Evolutionary conservation across 1,284 basidiomycete genomes (phyloP), one percentile per base, ranked within the genome.

Genomic region (Ceratobasidium sp.): DNA sequence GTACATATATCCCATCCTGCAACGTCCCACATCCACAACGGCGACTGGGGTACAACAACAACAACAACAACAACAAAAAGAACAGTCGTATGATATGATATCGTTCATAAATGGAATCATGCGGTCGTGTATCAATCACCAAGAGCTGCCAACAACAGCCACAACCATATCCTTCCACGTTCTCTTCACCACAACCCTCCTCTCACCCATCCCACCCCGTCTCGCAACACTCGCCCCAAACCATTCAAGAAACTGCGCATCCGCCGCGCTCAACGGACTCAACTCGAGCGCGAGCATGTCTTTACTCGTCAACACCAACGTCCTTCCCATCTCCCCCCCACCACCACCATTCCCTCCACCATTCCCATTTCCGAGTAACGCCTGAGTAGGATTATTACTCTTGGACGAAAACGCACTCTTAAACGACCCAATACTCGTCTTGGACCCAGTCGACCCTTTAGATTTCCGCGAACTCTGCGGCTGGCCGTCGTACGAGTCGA

Each of bases 181-280:
- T n/a, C 86, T 83, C 80, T 84, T 85, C 46, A 89, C 87, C 42
- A 85, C 83, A 26, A 88, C 83, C 74, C 84, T 84, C 65, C 82
- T 82, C 0, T 87, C 88, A 33, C 70, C 89, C 79, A 92, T 92
- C 44, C 40, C 59, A 48, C 6, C 54, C 20, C 56, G 44, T 13
- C 59, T 28, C 17, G 54, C 52, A 56, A 79, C 48, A 83, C 92
- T 92, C 65, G 88, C 87, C 1, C 86, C 89, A 13, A 95, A 85
- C 93, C 92, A 94, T 82, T 93, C 92, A 28, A 94, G 84, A 82
- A 94, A 94, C 57, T 86, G 86, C 28, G 88, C 90, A 80, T 94
- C 93, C 62, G 91, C 82, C 10, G 86, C 85, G 81, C 93, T 94
- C 79, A 93, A 84, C 12, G 92, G 91, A 1, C 92, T 91, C 0